Percentiles rank a stretch among this genome's conserved stretches.
Conservation (phyloP, 306 rosid species). For the Coriaria nepalensis region DNA sequence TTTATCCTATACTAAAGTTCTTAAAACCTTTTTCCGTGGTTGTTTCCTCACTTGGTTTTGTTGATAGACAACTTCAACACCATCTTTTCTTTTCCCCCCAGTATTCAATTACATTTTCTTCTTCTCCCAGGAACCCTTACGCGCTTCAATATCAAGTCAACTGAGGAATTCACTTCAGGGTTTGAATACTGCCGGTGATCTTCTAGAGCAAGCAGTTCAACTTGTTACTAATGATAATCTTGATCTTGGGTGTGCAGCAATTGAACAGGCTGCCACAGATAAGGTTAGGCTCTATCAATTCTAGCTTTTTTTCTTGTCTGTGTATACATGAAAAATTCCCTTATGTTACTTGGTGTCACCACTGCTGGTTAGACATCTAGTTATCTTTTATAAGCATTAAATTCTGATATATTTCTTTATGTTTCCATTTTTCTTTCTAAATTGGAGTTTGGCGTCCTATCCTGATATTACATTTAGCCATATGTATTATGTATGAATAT, state of each 20-base stretch:
- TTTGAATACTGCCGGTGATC: slow-evolving; percentile 43
- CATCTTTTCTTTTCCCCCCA: slow-evolving; percentile 7
- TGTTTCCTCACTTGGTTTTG: too few species aligned
- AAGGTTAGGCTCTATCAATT: slow-evolving; percentile 47
- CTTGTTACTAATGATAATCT: slow-evolving; percentile 93
- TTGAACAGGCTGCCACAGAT: slow-evolving; percentile 95
- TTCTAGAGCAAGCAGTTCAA: slow-evolving; percentile 87
- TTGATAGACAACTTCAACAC: background rate
- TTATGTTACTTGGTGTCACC: background rate
- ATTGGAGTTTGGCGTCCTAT: too few species aligned
- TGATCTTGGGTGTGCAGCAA: slow-evolving; percentile 95
- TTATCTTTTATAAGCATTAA: too few species aligned
- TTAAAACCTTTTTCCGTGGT: background rate
- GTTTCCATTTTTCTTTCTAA: too few species aligned
- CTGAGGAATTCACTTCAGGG: slow-evolving; percentile 78
- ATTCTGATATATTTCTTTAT: too few species aligned
- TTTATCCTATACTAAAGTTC: slow-evolving; percentile 6
- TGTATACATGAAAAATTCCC: slow-evolving; percentile 1
- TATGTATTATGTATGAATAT: too few species aligned
- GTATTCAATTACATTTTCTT: slow-evolving; percentile 8
- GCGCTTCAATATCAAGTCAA: slow-evolving; percentile 66
- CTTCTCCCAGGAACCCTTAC: slow-evolving; percentile 69
- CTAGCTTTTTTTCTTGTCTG: background rate
- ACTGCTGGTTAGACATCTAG: too few species aligned
- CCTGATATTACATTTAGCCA: too few species aligned